Base-by-base conservation (phyloP, 352 stramenopile species). In the Salisapilia sapeloensis region DNA sequence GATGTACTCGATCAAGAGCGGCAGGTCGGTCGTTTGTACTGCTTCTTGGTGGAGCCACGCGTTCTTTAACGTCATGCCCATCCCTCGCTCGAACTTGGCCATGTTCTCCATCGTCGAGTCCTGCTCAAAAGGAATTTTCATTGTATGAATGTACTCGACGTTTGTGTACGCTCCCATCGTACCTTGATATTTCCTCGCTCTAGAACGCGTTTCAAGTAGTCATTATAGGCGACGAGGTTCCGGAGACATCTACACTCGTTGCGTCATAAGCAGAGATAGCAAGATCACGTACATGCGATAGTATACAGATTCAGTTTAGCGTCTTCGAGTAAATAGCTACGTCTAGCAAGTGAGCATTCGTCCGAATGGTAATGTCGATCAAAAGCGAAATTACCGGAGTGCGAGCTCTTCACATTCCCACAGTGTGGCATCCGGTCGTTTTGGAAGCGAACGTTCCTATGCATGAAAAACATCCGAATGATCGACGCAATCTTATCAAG, bases 391-490 rank as follows among this genome's bases (percentile, higher is more conserved):
- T n/a, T 40, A 86, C 75, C 74, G 48, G 13, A 86, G 43, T 0
- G 72, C 72, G 19, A 87, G 57, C 39, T 93, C 81, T 50, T 94
- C 81, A 27, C 76, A 84, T 43, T 94, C 81, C 81, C 81, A 94
- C 6, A 94, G 46, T 16, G 81, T 94, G 18, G 71, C 70, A 35
- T 87, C 76, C 17, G 80, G 74, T 20, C 78, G 60, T 44, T 92
- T 92, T 3, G 62, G 64, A 15, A 92, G 45, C 26, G 66, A 53
- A 9, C 77, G 51, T 44, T 93, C 81, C 53, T 81, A 23, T 27
- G 6, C 13, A 24, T 19, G 18, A 15, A 3, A 31, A 12, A 24
- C n/a, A 16, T 13, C 17, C 12, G 5, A 16, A 18, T 19, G n/a
- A 29, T 17, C 29, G 38, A 29, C 3, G 32, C 6, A 22, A 0